Base-by-base conservation (phyloP, 805 yeast genomes). In the Saccharomycopsis sp. region DNA sequence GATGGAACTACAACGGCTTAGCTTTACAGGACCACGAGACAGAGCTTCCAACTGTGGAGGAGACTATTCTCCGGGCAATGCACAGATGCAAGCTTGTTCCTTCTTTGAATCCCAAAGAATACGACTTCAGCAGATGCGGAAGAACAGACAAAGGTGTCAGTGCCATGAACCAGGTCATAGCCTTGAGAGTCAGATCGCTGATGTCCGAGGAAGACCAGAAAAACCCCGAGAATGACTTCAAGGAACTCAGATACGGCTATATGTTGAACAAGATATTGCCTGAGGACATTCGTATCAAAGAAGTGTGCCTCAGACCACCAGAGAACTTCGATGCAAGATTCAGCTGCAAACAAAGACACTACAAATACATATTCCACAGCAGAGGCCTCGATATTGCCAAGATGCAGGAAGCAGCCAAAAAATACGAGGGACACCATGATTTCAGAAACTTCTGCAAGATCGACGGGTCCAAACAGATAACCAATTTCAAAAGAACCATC, bases 1-100 rank as follows among this genome's bases (percentile, higher is more conserved):
- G 99, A 1, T 92, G 97, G 97, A 81, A 87, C 66, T 94, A 94
- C 70, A 90, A 86, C 67, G 99, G 99, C 0, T 74, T 94, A 23
- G 97, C 96, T 0, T 73, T 81, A 52, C 98, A 94, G 70, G 79
- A 78, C 60, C 91, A 84, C 29, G 80, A 80, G 2, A 87, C 94
- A 0, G 86, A 85, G 1, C 72, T 89, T 7, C 96, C 95, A 0
- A 94, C 99, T 0, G 91, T 94, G 1, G 99, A 94, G 66, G 84
- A 82, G 29, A 79, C 78, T 46, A 79, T 94, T 2, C 69, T 94
- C 47, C 79, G 85, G 47, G 97, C 96, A 0, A 69, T 94, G 70
- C 72, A 76, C 52, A 81, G 77, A 61, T 82, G 92, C 29, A 83
- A 79, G 62, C 69, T 94, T 60, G 82, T 94, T 9, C 78, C 82